Evolutionary conservation across 371 early-diverging fungal species (phyloP).

Genomic region (Mucor velutinosus): DNA sequence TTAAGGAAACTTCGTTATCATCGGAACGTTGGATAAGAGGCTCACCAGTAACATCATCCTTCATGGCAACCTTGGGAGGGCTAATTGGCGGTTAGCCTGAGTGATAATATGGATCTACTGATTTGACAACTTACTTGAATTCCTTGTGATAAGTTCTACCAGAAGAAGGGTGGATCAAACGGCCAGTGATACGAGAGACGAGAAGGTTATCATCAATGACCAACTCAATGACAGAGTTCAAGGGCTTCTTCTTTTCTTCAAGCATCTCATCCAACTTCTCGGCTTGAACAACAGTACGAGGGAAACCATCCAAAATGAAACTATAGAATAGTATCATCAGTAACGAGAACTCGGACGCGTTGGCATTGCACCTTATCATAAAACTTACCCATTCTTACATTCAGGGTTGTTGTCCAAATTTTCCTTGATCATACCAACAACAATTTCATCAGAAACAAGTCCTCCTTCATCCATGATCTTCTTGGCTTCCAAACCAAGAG

Average conservation of each 20-base stretch:
- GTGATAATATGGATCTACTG: neutral
- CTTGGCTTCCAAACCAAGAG: constrained; percentile 93
- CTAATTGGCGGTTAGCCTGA: constrained; percentile 16
- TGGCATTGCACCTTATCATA: neutral
- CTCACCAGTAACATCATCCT: constrained; percentile 97
- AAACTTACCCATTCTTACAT: constrained; percentile 84
- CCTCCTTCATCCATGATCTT: constrained; percentile 98
- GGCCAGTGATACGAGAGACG: constrained; percentile 95
- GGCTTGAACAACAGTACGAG: constrained; percentile 98
- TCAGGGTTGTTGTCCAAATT: constrained; percentile 90
- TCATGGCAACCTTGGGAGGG: constrained; percentile 92
- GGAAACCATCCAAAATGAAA: constrained; percentile 99
- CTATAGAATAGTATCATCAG: constrained; percentile 23
- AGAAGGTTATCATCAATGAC: constrained; percentile 92
- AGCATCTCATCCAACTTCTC: constrained; percentile 98
- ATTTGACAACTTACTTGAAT: constrained; percentile 65
- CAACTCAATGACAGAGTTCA: constrained; percentile 93
- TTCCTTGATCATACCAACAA: constrained; percentile 95
- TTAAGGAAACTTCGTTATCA: constrained; percentile 94
- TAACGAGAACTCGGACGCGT: neutral
- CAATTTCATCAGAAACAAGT: constrained; percentile 97
- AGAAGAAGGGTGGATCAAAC: constrained; percentile 92
- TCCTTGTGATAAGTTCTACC: constrained; percentile 97
- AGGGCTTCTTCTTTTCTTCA: constrained; percentile 72
- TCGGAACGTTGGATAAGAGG: constrained; percentile 97